Conservation (phyloP, 345 rosid genomes). For the Eucalyptus sp. region DNA sequence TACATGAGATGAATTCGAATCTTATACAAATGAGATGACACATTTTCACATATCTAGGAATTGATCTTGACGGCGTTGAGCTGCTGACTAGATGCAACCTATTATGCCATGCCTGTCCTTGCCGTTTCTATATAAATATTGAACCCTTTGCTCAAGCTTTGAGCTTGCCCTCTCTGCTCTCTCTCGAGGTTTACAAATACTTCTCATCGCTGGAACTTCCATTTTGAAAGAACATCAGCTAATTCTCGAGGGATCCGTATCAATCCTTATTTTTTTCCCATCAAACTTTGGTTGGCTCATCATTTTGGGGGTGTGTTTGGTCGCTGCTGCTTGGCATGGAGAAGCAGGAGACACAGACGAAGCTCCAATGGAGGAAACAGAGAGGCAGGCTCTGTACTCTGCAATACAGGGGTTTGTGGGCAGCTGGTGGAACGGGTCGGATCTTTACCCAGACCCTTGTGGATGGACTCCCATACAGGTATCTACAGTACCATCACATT, state of each 20-base stretch:
- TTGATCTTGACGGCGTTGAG: not conserved
- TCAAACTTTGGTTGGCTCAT: not conserved
- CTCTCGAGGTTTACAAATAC: not conserved
- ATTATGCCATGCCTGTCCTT: not conserved
- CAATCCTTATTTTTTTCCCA: not conserved
- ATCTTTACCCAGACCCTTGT: slow-evolving; percentile 93
- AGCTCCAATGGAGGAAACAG: slow-evolving; percentile 68
- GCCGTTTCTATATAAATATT: not conserved
- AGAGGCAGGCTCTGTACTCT: slow-evolving; percentile 54
- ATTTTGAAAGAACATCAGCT: not conserved
- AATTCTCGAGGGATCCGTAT: slow-evolving; percentile 9
- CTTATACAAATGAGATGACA: not conserved
- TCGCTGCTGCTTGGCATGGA: not conserved
- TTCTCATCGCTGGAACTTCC: not conserved
- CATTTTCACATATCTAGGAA: not conserved
- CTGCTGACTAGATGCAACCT: not conserved
- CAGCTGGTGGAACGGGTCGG: slow-evolving; percentile 77
- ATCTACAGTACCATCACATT: not conserved
- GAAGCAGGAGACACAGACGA: slow-evolving; percentile 24
- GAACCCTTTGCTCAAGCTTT: not conserved
- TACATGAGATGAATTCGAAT: not conserved
- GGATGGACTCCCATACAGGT: slow-evolving; percentile 98
- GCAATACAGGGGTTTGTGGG: slow-evolving; percentile 79
- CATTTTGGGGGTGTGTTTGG: not conserved
- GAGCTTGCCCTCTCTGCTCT: not conserved